These are phyloP conservation scores for Coffea humblotiana DNA, from an alignment of 305 asterid species.

Conservation along the genomic window DNA sequence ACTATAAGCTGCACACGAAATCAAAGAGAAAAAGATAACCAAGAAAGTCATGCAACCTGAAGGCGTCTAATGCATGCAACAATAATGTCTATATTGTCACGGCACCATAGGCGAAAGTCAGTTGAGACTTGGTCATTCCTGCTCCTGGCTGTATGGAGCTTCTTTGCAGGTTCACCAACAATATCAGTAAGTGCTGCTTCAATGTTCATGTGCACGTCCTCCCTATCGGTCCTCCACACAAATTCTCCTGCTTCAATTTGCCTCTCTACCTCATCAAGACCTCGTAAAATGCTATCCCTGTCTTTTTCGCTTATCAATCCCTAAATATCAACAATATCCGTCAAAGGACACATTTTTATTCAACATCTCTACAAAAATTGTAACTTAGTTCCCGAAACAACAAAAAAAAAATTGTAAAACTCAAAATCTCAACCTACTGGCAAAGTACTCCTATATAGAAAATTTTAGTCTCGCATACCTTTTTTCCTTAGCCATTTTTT, in stretches of 20 bases:
- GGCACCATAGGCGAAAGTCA: slow-evolving; percentile 89
- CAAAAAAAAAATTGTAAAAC: too few species aligned
- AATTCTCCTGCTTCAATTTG: slow-evolving; percentile 75
- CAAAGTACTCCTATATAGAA: not conserved
- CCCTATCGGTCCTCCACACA: slow-evolving; percentile 90
- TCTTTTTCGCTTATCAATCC: slow-evolving; percentile 83
- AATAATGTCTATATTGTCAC: slow-evolving; percentile 73
- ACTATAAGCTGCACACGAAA: slow-evolving; percentile 1
- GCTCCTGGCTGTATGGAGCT: slow-evolving; percentile 96
- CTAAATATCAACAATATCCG: slow-evolving; percentile 31
- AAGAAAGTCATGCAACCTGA: slow-evolving; percentile 53
- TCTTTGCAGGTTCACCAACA: slow-evolving; percentile 97
- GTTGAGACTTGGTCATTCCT: slow-evolving; percentile 95
- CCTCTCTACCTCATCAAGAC: slow-evolving; percentile 71
- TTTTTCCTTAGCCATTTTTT: too few species aligned
- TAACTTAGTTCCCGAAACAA: not conserved
- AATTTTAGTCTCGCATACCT: not conserved
- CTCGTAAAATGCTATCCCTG: slow-evolving; percentile 57
- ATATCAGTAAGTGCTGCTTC: slow-evolving; percentile 95
- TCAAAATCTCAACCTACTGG: not conserved
- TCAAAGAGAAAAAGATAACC: not conserved
- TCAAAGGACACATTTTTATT: not conserved
- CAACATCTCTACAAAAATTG: not conserved
- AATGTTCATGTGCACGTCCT: slow-evolving; percentile 98
- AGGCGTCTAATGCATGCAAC: slow-evolving; percentile 53